Conservation (phyloP, 306 rosid species). For the Acacia acuminata region DNA sequence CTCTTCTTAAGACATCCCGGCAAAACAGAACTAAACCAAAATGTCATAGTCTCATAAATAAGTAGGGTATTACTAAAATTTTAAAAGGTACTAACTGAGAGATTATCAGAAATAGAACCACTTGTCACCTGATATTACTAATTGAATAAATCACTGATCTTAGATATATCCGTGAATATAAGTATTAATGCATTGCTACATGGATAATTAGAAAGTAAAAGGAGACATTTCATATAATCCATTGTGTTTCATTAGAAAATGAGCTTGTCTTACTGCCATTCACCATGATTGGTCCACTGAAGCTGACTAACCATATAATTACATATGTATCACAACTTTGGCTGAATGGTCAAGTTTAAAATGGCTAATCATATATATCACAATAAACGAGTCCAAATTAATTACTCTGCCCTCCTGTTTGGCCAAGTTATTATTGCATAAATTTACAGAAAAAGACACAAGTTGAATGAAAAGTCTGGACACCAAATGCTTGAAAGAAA, state of each 20-base stretch:
- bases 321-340: background rate
- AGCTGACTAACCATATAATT: slow-evolving; percentile 1
- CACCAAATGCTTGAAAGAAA: slow-evolving; percentile 13
- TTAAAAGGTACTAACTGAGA: too few relatives aligned
- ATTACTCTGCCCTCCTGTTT: background rate
- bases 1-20: background rate
- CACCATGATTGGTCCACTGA: background rate
- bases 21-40: background rate
- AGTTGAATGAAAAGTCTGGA: background rate
- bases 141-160: too few relatives aligned
- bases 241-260: too few relatives aligned
- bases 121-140: too few relatives aligned
- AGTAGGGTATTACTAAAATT: too few relatives aligned
- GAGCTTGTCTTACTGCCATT: background rate
- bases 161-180: too few relatives aligned
- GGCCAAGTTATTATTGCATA: background rate
- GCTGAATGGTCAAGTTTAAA: background rate
- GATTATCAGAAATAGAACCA: too few relatives aligned
- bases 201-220: too few relatives aligned
- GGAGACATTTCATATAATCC: too few relatives aligned
- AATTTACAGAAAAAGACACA: background rate
- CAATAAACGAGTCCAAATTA: background rate
- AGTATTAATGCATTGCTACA: too few relatives aligned
- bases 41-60: background rate
- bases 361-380: background rate